phyloP scores from a whole-genome alignment of 495 filamentous ascomycete genomes.

The Xanthoparmelia taractica region DNA sequence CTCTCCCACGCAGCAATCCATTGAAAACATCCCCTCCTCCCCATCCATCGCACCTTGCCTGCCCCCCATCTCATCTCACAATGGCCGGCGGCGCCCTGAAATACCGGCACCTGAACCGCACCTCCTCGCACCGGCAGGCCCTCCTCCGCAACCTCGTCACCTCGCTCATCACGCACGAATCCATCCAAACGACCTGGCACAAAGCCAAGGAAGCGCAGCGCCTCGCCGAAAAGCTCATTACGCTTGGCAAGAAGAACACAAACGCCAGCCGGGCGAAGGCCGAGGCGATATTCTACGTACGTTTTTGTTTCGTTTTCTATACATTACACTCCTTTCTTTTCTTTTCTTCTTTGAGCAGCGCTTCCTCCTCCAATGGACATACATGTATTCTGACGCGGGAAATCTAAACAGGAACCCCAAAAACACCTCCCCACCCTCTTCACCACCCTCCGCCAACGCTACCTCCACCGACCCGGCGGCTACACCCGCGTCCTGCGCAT shows the following conservation, averaged over 20 bases:
- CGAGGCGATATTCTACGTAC: conserved; percentile 72
- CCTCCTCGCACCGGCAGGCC: conserved; percentile 78
- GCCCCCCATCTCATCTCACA: too few relatives aligned
- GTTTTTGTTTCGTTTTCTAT: too few relatives aligned
- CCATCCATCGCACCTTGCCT: too few relatives aligned
- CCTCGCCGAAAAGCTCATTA: conserved; percentile 87
- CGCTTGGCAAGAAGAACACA: conserved; percentile 83
- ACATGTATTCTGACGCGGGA: too few relatives aligned
- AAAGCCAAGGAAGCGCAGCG: conserved; percentile 97
- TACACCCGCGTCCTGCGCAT: conserved; percentile 91
- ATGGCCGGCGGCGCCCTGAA: conserved; percentile 83
- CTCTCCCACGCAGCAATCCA: too few relatives aligned
- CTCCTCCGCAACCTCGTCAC: conserved; percentile 94
- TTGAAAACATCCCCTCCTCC: too few relatives aligned
- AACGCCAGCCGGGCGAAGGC: conserved; percentile 62
- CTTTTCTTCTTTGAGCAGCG: too few relatives aligned
- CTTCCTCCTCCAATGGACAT: too few relatives aligned
- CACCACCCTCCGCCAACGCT: conserved; percentile 70
- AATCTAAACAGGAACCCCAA: conserved; percentile 56
- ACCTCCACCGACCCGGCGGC: conserved; percentile 72
- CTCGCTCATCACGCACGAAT: conserved; percentile 86
- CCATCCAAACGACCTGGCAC: conserved; percentile 86
- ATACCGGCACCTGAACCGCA: conserved; percentile 80
- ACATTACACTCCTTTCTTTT: too few relatives aligned
- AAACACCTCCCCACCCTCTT: conserved; percentile 79